phyloP scores from a whole-genome alignment of 257 asterid species.

The Solanum piurae region DNA sequence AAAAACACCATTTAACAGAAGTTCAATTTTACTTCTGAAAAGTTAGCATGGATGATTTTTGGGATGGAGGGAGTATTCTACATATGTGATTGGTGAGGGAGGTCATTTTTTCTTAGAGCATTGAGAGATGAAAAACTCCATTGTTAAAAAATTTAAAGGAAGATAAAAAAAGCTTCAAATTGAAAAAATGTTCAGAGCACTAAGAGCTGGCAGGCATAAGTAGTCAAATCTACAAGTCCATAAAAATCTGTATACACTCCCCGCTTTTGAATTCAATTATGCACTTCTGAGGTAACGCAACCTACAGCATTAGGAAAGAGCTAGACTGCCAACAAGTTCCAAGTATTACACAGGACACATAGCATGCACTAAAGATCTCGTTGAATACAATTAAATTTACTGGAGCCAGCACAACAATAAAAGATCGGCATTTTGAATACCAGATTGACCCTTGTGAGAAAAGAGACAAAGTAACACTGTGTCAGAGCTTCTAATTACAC shows the following conservation, averaged over 20 bases:
- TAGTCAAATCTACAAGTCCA: neutral
- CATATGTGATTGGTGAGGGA: neutral
- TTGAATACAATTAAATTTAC: neutral
- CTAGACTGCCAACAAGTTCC: neutral
- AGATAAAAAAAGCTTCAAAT: neutral
- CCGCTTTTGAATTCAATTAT: neutral
- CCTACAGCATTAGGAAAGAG: neutral
- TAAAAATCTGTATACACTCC: neutral
- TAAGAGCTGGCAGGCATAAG: neutral
- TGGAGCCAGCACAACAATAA: neutral
- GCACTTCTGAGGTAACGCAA: neutral
- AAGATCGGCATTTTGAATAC: neutral
- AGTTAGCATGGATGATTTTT: neutral
- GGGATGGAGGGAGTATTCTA: neutral
- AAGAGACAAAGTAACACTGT: slow-evolving; percentile 2
- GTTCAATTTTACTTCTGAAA: neutral
- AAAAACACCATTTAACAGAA: neutral
- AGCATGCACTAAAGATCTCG: neutral
- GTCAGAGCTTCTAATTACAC: slow-evolving; percentile 25
- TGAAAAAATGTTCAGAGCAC: neutral
- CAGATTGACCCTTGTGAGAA: neutral
- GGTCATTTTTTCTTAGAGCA: neutral
- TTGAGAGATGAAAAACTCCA: neutral
- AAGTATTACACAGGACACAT: neutral
- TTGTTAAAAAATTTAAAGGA: neutral